Percentiles rank a stretch among this genome's conserved stretches.
These are phyloP conservation scores for Paecilomyces sp. DNA, from an alignment of 2,329 filamentous ascomycete genomes.

Conservation along the genomic window DNA sequence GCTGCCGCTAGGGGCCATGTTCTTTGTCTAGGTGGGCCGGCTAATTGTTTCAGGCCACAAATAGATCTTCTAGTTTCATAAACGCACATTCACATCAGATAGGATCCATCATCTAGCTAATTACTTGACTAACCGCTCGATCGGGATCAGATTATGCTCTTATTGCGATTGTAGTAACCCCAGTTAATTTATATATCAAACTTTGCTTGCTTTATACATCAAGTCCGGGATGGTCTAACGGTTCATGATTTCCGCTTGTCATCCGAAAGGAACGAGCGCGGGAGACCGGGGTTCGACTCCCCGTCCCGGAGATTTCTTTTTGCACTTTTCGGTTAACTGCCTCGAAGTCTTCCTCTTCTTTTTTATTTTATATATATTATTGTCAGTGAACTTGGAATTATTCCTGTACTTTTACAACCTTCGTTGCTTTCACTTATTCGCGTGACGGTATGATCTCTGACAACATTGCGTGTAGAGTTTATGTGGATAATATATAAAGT, in stretches of 20 bases:
- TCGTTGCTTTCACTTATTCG: too few relatives aligned
- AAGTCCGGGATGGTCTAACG: neutral
- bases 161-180: fast-evolving
- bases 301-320: slow-evolving; percentile 5
- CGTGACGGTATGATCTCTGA: too few relatives aligned
- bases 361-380: neutral
- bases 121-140: too few relatives aligned
- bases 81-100: too few relatives aligned
- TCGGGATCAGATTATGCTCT: neutral
- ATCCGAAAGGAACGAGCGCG: slow-evolving; percentile 8
- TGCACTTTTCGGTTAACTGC: too few relatives aligned
- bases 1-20: neutral
- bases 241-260: neutral
- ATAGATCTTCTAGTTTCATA: neutral
- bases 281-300: slow-evolving; percentile 18
- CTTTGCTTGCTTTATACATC: neutral
- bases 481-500: too few relatives aligned
- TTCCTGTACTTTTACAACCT: too few relatives aligned
- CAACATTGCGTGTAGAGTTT: too few relatives aligned
- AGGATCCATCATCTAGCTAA: too few relatives aligned
- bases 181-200: neutral
- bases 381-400: neutral
- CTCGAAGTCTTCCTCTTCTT: too few relatives aligned
- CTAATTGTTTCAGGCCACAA: neutral
- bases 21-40: neutral